phyloP scores from a whole-genome alignment of 2,329 filamentous ascomycete genomes.

The Aspergillus japonicus region DNA sequence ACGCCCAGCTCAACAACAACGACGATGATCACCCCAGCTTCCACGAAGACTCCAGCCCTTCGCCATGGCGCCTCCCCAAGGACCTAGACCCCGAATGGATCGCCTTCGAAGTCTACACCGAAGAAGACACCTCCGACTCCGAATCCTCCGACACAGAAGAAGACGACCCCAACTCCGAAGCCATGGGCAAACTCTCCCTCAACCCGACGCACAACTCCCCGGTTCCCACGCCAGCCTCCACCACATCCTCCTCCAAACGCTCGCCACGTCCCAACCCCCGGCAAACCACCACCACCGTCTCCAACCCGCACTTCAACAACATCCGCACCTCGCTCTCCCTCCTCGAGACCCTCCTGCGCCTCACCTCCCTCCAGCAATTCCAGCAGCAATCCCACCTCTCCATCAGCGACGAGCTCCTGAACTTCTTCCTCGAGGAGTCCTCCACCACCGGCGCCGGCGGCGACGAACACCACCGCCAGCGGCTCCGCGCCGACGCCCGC shows the following conservation, averaged over 20 bases:
- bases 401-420: conserved; percentile 83
- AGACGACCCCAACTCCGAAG: conserved; percentile 26
- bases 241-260: conserved; percentile 5
- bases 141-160: conserved; percentile 48
- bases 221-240: conserved; percentile 25
- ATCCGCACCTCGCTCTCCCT: conserved; percentile 72
- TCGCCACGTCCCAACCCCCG: conserved; percentile 31
- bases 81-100: conserved; percentile 89
- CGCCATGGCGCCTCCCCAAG: conserved; percentile 63
- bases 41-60: conserved; percentile 34
- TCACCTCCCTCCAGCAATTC: conserved; percentile 86
- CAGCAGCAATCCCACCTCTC: conserved; percentile 86
- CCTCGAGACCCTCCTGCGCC: conserved; percentile 81
- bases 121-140: conserved; percentile 58
- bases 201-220: conserved; percentile 26
- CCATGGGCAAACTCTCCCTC: conserved; percentile 52
- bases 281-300: conserved; percentile 29
- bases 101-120: conserved; percentile 79
- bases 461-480: conserved; percentile 60
- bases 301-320: conserved; percentile 51
- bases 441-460: conserved; percentile 65
- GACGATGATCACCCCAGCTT: conserved; percentile 15
- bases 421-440: conserved; percentile 76
- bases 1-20: conserved; percentile 36
- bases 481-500: conserved; percentile 59